Conservation (phyloP, 2,329 filamentous ascomycete genomes). For the Xylariaceae sp. region DNA sequence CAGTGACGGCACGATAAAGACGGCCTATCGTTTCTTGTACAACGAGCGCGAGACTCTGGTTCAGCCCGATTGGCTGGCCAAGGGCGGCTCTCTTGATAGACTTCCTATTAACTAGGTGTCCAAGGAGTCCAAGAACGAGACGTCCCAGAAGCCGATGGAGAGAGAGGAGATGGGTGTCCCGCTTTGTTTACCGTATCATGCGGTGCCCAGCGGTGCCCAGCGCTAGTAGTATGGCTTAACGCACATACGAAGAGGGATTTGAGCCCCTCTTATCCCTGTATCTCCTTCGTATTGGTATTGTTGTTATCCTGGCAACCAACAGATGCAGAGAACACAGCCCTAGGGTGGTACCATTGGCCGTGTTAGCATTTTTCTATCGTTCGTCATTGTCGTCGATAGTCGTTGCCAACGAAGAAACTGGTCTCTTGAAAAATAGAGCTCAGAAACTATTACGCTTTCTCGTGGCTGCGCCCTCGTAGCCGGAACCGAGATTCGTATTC, state of each 20-base stretch:
- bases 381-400: neutral
- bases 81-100: constrained; percentile 67
- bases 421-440: constrained; percentile 19
- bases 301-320: constrained; percentile 2
- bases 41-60: constrained; percentile 71
- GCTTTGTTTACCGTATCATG: neutral
- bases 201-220: neutral
- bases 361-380: constrained; percentile 10
- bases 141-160: neutral
- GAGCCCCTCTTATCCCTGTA: neutral
- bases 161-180: neutral
- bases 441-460: constrained; percentile 6
- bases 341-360: constrained; percentile 20
- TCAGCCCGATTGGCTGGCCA: constrained; percentile 69
- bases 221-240: too few species aligned
- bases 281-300: neutral
- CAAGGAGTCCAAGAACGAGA: neutral
- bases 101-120: constrained; percentile 57
- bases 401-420: constrained; percentile 3
- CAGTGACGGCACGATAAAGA: constrained; percentile 95
- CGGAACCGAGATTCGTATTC: too few species aligned
- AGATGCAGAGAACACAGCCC: constrained; percentile 12
- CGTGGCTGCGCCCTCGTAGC: too few species aligned
- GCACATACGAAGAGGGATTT: neutral
- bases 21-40: constrained; percentile 88